A percentile compares a stretch with the other conserved stretches of the same genome.
These are phyloP conservation scores for Ceratobasidium sp. DNA, from an alignment of 1,284 basidiomycete genomes.

Conservation along the genomic window DNA sequence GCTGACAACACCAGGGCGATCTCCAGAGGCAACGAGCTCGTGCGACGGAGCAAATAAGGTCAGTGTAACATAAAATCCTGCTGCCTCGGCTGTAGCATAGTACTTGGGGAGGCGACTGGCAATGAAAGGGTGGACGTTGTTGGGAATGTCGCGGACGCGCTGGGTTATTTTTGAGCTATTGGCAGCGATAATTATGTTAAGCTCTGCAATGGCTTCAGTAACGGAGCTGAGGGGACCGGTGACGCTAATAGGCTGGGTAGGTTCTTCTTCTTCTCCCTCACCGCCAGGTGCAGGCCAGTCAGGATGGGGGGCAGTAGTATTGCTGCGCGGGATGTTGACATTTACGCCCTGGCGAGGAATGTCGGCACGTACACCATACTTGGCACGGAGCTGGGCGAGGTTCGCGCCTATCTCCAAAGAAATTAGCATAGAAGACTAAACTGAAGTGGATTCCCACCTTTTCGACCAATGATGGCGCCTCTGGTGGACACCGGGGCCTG, in stretches of 20 bases:
- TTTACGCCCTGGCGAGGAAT: conserved; percentile 75
- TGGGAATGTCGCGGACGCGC: conserved; percentile 87
- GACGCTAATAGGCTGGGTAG: conserved; percentile 84
- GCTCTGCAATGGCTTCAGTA: conserved; percentile 79
- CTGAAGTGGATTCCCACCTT: conserved; percentile 73
- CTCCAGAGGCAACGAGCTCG: conserved; percentile 76
- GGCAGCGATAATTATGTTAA: conserved; percentile 88
- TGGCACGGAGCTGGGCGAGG: conserved; percentile 90
- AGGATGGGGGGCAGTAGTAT: conserved; percentile 62
- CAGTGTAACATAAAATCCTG: conserved; percentile 62
- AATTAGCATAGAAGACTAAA: conserved; percentile 13
- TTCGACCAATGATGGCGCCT: conserved; percentile 90
- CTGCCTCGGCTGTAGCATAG: conserved; percentile 69
- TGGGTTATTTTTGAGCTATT: conserved; percentile 83
- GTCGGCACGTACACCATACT: conserved; percentile 78
- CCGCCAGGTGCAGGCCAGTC: conserved; percentile 59
- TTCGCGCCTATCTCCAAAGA: conserved; percentile 70
- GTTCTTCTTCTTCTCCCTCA: conserved; percentile 75
- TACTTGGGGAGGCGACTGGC: conserved; percentile 72
- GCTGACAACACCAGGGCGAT: conserved; percentile 81
- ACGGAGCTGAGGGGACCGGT: conserved; percentile 86
- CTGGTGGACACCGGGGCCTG: conserved; percentile 91
- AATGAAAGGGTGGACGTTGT: conserved; percentile 88
- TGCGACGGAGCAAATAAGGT: conserved; percentile 63
- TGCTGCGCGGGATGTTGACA: conserved; percentile 58